phyloP scores from a whole-genome alignment of 805 yeast genomes.

The Wickerhamomyces silvicola region DNA sequence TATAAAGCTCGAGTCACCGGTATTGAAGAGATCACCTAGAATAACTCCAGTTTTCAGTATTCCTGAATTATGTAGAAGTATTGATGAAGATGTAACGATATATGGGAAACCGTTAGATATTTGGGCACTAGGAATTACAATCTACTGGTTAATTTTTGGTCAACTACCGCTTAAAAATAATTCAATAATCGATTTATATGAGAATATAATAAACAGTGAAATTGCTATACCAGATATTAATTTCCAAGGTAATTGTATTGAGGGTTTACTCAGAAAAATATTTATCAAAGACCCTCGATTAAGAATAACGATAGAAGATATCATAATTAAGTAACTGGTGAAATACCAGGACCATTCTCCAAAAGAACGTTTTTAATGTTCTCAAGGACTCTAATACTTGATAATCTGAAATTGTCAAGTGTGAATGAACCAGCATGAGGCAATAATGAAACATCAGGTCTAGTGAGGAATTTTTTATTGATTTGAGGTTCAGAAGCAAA shows the following conservation, averaged over 20 bases:
- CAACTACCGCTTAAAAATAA: not conserved
- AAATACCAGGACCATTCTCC: conserved; percentile 32
- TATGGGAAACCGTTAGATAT: conserved; percentile 6
- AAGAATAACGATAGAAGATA: too few species aligned
- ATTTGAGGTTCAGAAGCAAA: conserved; percentile 57
- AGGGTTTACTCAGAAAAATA: too few species aligned
- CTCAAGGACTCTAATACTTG: conserved; percentile 44
- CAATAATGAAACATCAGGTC: conserved; percentile 59
- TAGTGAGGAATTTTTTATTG: conserved; percentile 39
- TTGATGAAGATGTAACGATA: not conserved
- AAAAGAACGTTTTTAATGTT: conserved; percentile 44
- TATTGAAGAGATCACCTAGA: conserved; percentile 1
- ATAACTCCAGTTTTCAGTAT: conserved; percentile 8
- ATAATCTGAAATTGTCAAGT: conserved; percentile 41
- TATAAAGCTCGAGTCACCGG: conserved; percentile 28
- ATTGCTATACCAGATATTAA: too few species aligned
- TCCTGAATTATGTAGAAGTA: conserved; percentile 4
- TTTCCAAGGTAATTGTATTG: too few species aligned
- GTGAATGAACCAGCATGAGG: conserved; percentile 74
- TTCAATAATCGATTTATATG: too few species aligned
- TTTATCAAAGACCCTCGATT: too few species aligned
- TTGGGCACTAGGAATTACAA: conserved; percentile 9
- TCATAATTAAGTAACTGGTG: too few species aligned
- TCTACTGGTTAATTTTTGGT: conserved; percentile 2
- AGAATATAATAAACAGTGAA: too few species aligned